Conservation (phyloP, 2,329 filamentous ascomycete genomes). For the Penicillium aurantiogriseum region DNA sequence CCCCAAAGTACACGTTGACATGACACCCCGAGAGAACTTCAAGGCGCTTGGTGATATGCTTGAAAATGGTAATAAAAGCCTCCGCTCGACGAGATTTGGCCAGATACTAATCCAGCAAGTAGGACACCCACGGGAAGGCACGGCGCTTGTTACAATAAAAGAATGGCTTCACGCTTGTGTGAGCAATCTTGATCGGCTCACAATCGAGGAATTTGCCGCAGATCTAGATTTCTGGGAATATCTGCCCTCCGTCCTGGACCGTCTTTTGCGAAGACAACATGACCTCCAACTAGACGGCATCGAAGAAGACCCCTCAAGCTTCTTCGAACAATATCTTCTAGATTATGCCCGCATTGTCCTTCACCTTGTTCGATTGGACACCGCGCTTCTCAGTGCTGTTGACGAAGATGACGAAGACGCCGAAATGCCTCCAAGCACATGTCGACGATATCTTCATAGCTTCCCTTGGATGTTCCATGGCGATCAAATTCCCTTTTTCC, state of each 20-base stretch:
- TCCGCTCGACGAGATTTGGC: background rate
- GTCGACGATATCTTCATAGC: conserved; percentile 35
- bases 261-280: conserved; percentile 39
- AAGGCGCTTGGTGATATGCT: conserved; percentile 33
- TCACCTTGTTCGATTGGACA: conserved; percentile 44
- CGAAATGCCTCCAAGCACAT: conserved; percentile 30
- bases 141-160: conserved; percentile 38
- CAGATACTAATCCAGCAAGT: conserved; percentile 5
- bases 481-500: conserved; percentile 39
- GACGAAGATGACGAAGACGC: conserved; percentile 28
- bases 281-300: conserved; percentile 35
- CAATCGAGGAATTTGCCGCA: conserved; percentile 36
- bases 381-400: conserved; percentile 29
- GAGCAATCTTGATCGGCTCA: conserved; percentile 34
- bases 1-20: conserved; percentile 32
- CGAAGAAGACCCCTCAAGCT: conserved; percentile 27
- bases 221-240: conserved; percentile 48
- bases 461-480: conserved; percentile 39
- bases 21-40: conserved; percentile 34
- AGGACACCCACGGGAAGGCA: conserved; percentile 34
- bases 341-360: conserved; percentile 42
- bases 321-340: conserved; percentile 44
- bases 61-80: conserved; percentile 36
- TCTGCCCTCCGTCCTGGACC: conserved; percentile 42
- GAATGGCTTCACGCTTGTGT: conserved; percentile 45